Base-by-base conservation (phyloP, 768 basidiomycete genomes). In the Mycena vulgaris region DNA sequence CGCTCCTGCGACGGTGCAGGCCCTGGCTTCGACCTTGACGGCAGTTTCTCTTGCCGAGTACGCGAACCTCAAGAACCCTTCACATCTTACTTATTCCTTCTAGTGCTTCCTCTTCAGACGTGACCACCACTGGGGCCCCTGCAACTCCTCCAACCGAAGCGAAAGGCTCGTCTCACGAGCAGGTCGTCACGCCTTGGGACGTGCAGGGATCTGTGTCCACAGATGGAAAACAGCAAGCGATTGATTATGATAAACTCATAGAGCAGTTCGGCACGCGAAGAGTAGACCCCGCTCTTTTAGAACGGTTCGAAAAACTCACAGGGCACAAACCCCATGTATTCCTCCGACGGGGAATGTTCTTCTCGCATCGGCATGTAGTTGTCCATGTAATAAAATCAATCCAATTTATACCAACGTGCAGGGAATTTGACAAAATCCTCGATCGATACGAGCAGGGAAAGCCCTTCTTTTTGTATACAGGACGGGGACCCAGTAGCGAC, bases 381-480 rank as follows among this genome's bases (percentile, higher is more conserved):
- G 48, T 48, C 47, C 33, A 30, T 56, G 59, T 61, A 70, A 66
- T 62, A 65, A 45, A 39, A 45, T 70, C 48, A 21, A 49, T 66
- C 45, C 30, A 66, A 56, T 66, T 56, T 61, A 66, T n/a, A 45
- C 28, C 52, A 27, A 27, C n/a, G 35, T 59, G n/a, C 68, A 98
- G 97, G 61, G 98, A 99, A 63, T 91, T 99, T 75, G 93, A 96
- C 82, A 89, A 90, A 75, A 98, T 99, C 62, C 84, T 99, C 67
- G 96, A 98, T 81, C 92, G 96, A 70, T 98, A 94, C 80, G 97
- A 99, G 81, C 93, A 97, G 77, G 92, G 95, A 19, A 98, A 99
- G 80, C 98, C 97, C 3, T 99, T 98, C 84, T 99, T 94, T 85
- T 83, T 99, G 71, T 99, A 99, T 81, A 99, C 98, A 1, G 98